Evolutionary conservation across 305 asterid species (phyloP), one percentile per base, ranked within the genome.

Genomic region (Fraxinus sp.): DNA sequence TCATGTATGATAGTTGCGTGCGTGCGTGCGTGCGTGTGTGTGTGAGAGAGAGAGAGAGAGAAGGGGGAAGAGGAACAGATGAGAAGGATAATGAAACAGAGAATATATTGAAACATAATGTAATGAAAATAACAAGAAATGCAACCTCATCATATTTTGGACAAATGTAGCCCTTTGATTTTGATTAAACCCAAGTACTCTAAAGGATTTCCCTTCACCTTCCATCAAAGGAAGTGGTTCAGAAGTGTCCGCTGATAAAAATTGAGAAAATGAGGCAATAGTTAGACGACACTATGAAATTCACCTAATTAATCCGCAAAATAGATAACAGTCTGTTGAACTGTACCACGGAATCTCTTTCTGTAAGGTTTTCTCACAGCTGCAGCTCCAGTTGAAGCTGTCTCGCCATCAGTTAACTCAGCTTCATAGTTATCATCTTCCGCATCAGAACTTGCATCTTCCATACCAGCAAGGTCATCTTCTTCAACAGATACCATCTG

Each of bases 401-500:
- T 84, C 88, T 95, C 99, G 32, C 90, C 91, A 87, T 93, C 99
- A 57, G 95, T 88, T 66, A 90, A 84, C 79, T 95, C 98, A 83
- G 95, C 99, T 86, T 95, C 98, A 86, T 92, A 94, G 86, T 91
- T 94, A 86, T 95, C 98, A 84, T 95, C 99, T 89, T 95, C 99
- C 74, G 92, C 97, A 79, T 93, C 99, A 73, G 97, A 92, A 87
- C 98, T 94, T 81, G 91, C 97, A 85, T 95, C 99, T 90, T 95
- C 97, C 85, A 95, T 86, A 79, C 99, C 99, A 88, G 98, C 98
- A 88, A 95, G 96, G 87, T 94, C 98, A 81, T 95, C 99, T 68
- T 95, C 99, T 89, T 95, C 98, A 74, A 95, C 96, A 79, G 98
- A 91, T 73, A 94, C 95, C 98, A 95, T 95, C 99, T 95, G 91